These are phyloP conservation scores for Pseudevernia furfuracea DNA, from an alignment of 495 filamentous ascomycete species.

Conservation along the genomic window DNA sequence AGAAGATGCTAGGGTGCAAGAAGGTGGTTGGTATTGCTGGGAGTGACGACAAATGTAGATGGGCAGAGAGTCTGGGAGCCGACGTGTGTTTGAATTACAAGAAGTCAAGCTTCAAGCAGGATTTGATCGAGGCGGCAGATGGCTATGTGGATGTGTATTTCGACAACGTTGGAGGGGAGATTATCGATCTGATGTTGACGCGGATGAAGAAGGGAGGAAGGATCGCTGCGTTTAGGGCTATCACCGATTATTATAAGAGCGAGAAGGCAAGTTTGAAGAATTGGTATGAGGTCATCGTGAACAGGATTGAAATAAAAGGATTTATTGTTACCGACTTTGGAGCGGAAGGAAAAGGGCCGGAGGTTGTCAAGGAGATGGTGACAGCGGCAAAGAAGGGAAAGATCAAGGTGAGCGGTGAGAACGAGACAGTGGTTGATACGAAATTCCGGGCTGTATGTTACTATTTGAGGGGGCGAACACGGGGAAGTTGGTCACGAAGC, in stretches of 20 bases:
- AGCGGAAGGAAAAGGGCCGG: conserved; percentile 17
- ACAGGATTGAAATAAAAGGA: conserved; percentile 49
- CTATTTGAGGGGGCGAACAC: conserved; percentile 51
- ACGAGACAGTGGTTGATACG: conserved; percentile 50
- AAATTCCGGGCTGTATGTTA: conserved; percentile 42
- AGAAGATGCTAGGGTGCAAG: conserved; percentile 47
- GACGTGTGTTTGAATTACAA: conserved; percentile 67
- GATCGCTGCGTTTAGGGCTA: conserved; percentile 55
- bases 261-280: conserved; percentile 37
- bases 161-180: conserved; percentile 64
- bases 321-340: conserved; percentile 56
- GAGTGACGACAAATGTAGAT: conserved; percentile 55
- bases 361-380: conserved; percentile 30
- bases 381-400: conserved; percentile 46
- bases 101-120: conserved; percentile 43
- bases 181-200: conserved; percentile 53
- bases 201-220: conserved; percentile 48
- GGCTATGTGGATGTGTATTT: conserved; percentile 60
- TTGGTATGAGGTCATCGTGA: conserved; percentile 46
- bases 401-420: conserved; percentile 39
- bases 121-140: conserved; percentile 53
- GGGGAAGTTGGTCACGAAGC: conserved; percentile 43
- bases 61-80: conserved; percentile 55
- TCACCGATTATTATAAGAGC: conserved; percentile 42
- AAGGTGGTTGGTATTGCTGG: conserved; percentile 50